Conservation (phyloP, 495 filamentous ascomycete genomes). For the Poronia punctata region DNA sequence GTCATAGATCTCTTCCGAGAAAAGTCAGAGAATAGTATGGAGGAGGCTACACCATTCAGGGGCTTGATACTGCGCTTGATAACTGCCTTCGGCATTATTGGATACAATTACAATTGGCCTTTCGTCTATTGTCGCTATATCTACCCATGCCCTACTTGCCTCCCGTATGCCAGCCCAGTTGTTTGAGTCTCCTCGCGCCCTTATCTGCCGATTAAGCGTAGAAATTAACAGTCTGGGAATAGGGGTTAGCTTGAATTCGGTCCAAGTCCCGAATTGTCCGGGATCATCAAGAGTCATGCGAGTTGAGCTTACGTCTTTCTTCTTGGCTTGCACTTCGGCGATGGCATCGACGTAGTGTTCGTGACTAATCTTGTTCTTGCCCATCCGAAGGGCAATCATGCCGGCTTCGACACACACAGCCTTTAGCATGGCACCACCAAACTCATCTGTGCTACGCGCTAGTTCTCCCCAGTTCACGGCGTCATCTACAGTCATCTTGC, state of each 20-base stretch:
- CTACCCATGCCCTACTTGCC: conserved; percentile 10
- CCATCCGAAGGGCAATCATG: conserved; percentile 94
- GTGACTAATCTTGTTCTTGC: conserved; percentile 88
- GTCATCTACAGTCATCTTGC: conserved; percentile 96
- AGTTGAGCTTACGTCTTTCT: conserved; percentile 67
- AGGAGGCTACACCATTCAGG: background rate
- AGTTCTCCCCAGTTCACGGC: conserved; percentile 94
- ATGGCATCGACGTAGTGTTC: conserved; percentile 99
- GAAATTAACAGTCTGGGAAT: conserved; percentile 49
- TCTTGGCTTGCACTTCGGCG: conserved; percentile 93
- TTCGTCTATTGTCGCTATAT: conserved; percentile 4
- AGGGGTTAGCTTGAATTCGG: conserved; percentile 25
- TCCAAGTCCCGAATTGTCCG: too few relatives aligned
- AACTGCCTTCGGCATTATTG: background rate
- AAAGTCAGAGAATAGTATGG: background rate
- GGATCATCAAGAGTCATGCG: background rate
- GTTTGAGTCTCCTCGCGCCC: conserved; percentile 5
- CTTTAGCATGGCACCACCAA: conserved; percentile 95
- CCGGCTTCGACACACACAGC: conserved; percentile 98
- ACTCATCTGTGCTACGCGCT: conserved; percentile 97
- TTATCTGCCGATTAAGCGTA: conserved; percentile 49
- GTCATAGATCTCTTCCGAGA: background rate
- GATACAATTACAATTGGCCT: conserved; percentile 2
- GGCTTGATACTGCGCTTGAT: background rate
- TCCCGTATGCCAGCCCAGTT: background rate